Percentiles rank a stretch among this genome's conserved stretches.
Conservation (phyloP, 805 yeast species). For the Pichia membranifaciens region DNA sequence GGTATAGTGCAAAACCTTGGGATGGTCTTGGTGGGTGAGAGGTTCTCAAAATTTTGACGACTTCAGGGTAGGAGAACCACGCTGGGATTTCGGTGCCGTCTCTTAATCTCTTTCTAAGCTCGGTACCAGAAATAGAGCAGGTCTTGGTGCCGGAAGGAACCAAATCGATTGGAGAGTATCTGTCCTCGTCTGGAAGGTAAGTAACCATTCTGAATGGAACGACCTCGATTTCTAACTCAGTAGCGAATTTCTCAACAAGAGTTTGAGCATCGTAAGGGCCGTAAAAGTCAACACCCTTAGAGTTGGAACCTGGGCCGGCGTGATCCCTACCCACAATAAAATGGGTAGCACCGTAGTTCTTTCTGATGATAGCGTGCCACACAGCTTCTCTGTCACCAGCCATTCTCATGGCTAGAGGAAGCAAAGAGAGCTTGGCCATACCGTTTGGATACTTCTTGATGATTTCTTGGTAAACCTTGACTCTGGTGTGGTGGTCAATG, state of each 20-base stretch:
- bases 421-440: constrained; percentile 79
- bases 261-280: constrained; percentile 98
- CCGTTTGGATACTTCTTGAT: constrained; percentile 92
- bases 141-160: constrained; percentile 76
- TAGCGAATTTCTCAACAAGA: constrained; percentile 66
- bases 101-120: constrained; percentile 79
- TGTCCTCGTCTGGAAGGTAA: constrained; percentile 88
- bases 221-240: constrained; percentile 80
- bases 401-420: constrained; percentile 98
- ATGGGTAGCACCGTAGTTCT: constrained; percentile 94
- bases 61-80: constrained; percentile 98
- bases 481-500: constrained; percentile 96
- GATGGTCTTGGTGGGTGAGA: constrained; percentile 85
- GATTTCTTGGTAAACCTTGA: constrained; percentile 87
- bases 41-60: constrained; percentile 83
- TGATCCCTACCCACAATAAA: constrained; percentile 98
- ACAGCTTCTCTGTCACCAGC: constrained; percentile 98
- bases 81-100: constrained; percentile 87
- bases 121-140: constrained; percentile 85
- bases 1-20: constrained; percentile 81
- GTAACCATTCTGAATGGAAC: constrained; percentile 98
- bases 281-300: constrained; percentile 87
- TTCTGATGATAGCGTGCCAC: constrained; percentile 96
- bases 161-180: constrained; percentile 92
- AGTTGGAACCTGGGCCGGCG: constrained; percentile 90